Evolutionary conservation across 495 filamentous ascomycete species (phyloP).

Genomic region (Oleoguttula mirabilis): DNA sequence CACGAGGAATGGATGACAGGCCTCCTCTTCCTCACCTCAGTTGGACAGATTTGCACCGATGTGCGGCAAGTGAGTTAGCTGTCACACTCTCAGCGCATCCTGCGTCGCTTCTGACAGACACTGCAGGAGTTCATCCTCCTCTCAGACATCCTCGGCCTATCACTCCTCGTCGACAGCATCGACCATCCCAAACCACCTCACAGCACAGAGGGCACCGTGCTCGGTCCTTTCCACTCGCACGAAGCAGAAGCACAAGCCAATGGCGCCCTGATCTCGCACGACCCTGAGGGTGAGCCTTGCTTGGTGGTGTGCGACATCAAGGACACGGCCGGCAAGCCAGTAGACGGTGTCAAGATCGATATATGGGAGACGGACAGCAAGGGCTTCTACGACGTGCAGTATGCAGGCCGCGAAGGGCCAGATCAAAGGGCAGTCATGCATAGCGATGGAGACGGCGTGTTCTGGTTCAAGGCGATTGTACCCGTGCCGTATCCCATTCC

Average conservation of each 20-base stretch:
- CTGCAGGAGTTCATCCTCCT: constrained; percentile 84
- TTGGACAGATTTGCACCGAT: constrained; percentile 34
- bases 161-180: constrained; percentile 78
- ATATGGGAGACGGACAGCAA: constrained; percentile 89
- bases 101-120: background rate
- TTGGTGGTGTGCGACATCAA: constrained; percentile 66
- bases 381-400: constrained; percentile 86
- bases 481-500: constrained; percentile 87
- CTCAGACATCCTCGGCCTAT: constrained; percentile 81
- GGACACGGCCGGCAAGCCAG: constrained; percentile 54
- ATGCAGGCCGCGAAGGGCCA: constrained; percentile 52
- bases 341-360: constrained; percentile 64
- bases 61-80: constrained; percentile 27
- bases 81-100: background rate
- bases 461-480: constrained; percentile 82
- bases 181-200: constrained; percentile 73
- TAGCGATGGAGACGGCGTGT: constrained; percentile 55
- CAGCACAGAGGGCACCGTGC: constrained; percentile 75
- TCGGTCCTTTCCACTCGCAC: constrained; percentile 90
- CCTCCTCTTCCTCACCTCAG: constrained; percentile 31
- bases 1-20: constrained; percentile 33
- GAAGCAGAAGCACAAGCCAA: constrained; percentile 56
- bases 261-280: constrained; percentile 60
- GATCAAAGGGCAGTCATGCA: constrained; percentile 74
- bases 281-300: constrained; percentile 56